A percentile compares a stretch with the other conserved stretches of the same genome.
Evolutionary conservation across 257 asterid species (phyloP).

Genomic region (Penstemon davidsonii): DNA sequence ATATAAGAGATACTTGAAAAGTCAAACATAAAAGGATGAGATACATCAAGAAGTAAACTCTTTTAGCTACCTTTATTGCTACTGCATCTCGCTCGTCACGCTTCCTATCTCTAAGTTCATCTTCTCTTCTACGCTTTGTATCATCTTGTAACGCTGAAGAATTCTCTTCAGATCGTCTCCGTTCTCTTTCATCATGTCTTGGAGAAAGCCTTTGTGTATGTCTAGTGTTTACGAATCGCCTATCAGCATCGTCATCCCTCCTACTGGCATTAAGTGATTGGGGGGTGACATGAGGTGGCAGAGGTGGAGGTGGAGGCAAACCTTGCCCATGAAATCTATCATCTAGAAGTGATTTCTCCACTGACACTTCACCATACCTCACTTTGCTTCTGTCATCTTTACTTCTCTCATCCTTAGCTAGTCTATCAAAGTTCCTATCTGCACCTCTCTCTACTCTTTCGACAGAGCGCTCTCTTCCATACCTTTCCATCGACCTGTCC

Average conservation of each 20-base stretch:
- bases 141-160: slow-evolving; percentile 72
- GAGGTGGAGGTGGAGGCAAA: slow-evolving; percentile 98
- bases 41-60: background rate
- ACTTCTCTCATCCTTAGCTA: slow-evolving; percentile 70
- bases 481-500: slow-evolving; percentile 83
- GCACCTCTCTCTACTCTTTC: slow-evolving; percentile 76
- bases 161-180: slow-evolving; percentile 90
- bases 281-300: slow-evolving; percentile 87
- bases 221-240: slow-evolving; percentile 79
- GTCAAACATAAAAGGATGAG: slow-evolving; percentile 13
- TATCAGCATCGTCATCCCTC: slow-evolving; percentile 89
- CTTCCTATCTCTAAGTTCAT: slow-evolving; percentile 87
- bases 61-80: slow-evolving; percentile 59
- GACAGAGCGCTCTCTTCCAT: slow-evolving; percentile 91
- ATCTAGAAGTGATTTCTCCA: slow-evolving; percentile 68
- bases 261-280: slow-evolving; percentile 71
- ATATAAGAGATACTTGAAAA: background rate
- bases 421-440: slow-evolving; percentile 79
- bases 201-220: slow-evolving; percentile 90
- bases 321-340: slow-evolving; percentile 79
- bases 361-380: slow-evolving; percentile 54
- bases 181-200: slow-evolving; percentile 89
- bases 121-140: slow-evolving; percentile 86
- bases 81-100: slow-evolving; percentile 83
- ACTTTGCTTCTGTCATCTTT: slow-evolving; percentile 79